Conservation (phyloP, 495 filamentous ascomycete genomes). For the Penicillium argentinense region DNA sequence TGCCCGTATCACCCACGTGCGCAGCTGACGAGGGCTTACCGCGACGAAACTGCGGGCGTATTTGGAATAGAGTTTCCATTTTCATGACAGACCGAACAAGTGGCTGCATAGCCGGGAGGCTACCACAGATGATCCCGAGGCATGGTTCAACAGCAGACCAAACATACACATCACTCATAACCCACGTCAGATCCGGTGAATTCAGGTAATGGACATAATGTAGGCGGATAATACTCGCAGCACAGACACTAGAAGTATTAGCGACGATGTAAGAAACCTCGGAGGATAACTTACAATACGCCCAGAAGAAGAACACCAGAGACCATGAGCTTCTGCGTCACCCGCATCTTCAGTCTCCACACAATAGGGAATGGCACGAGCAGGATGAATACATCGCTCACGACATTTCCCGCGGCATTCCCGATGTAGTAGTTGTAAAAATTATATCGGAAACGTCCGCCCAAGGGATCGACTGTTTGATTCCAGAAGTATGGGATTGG, state of each 20-base stretch:
- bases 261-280: neutral
- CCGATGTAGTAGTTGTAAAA: conserved; percentile 32
- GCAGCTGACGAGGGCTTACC: neutral
- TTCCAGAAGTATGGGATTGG: conserved; percentile 26
- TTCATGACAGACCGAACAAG: conserved; percentile 18
- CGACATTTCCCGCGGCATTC: conserved; percentile 51
- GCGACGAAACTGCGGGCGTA: neutral
- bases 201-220: conserved; percentile 26
- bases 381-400: conserved; percentile 53
- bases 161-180: conserved; percentile 39
- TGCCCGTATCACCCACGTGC: neutral
- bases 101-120: conserved; percentile 26
- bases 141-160: conserved; percentile 49
- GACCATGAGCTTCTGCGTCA: conserved; percentile 45
- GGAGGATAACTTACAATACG: conserved; percentile 22
- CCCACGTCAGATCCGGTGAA: conserved; percentile 35
- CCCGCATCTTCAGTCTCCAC: conserved; percentile 39
- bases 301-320: conserved; percentile 51
- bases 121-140: conserved; percentile 43
- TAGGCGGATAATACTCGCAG: conserved; percentile 24
- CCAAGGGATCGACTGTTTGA: neutral
- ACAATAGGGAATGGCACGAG: conserved; percentile 49
- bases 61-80: conserved; percentile 2
- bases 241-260: conserved; percentile 18
- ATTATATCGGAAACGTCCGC: conserved; percentile 15